Base-by-base conservation (phyloP, 345 rosid genomes). In the Ceriops zippeliana region DNA sequence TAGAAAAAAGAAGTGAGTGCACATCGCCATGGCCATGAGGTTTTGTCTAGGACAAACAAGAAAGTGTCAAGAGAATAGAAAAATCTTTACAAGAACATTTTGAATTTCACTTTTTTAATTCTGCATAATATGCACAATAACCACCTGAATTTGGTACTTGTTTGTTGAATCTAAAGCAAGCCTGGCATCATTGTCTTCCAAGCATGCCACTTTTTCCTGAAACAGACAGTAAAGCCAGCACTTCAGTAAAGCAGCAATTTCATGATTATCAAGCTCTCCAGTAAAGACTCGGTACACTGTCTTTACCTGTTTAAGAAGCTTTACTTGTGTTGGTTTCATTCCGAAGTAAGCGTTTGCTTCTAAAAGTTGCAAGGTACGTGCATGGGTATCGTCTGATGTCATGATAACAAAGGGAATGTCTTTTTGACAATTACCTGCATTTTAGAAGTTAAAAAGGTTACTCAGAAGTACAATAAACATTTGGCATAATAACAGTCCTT, bases 1-100 rank as follows among this genome's bases (percentile, higher is more conserved):
- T 87, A 42, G 98, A 82, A 84, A 87, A 85, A 68, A 91, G 92
- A 74, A 95, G 96, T 20, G 93, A 80, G 79, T 95, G 98, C 47
- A 91, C 98, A 79, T 95, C 96, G 22, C 98, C 99, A 67, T 95
- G 99, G 75, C 99, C 99, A 81, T 95, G 96, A 69, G 98, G 99
- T 73, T 95, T 95, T 35, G 96, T 95, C 99, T 95, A 65, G 19
- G 68, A 79, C 60, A 73, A 70, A 20, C 75, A 81, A 70, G 52
- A 64, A 78, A 52, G 34, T 31, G 65, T 68, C 62, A 52, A 68
- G 61, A 56, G 46, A 62, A 66, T 17, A 30, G 53, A 64, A 53
- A n/a, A n/a, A n/a, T 59, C 38, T 51, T 56, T 3, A 11, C 34
- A 28, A 11, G 19, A 66, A 32, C n/a, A 11, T 54, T 8, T 21